Base-by-base conservation (phyloP, 345 rosid species). In the Nephelium lappaceum region DNA sequence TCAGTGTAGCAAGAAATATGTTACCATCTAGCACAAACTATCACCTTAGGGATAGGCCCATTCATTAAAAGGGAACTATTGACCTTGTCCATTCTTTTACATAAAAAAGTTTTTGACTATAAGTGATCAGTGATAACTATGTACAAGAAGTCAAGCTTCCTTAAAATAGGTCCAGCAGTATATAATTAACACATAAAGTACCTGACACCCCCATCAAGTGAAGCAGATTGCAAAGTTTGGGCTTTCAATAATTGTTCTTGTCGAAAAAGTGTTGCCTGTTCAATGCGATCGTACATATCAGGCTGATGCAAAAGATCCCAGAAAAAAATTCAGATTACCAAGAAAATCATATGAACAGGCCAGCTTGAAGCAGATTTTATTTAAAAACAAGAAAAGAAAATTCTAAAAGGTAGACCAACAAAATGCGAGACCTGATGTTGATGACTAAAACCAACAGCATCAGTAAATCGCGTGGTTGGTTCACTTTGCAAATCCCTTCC, bases 401-500 rank as follows among this genome's bases (percentile, higher is more conserved):
- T 43, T 72, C 45, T 11, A 61, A 42, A 80, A 42, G 16, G 51
- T 11, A 70, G 62, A 49, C 69, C 10, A 61, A 24, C 49, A 79
- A 70, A 31, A 81, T 24, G 27, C 51, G 47, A 53, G 27, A 95
- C 98, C 99, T 96, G 98, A 82, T 78, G 91, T 72, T 90, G 93
- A 80, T 89, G 95, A 89, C 88, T 81, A 81, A 84, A 93, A 67
- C 87, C 82, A 81, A 88, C 84, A 77, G 95, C 85, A 80, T 96
- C 98, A 80, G 90, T 74, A 84, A 86, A 96, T 69, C 95, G 85
- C 71, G 86, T 80, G 43, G 92, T 69, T 80, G 91, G 82, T 78
- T 96, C 98, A 82, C 78, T 86, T 39, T 82, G 97, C 85, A 91
- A 76, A 67, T 91, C 99, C 86, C 98, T 88, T 82, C 93, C 94